Percentiles rank a stretch among this genome's conserved stretches.
phyloP scores from a whole-genome alignment of 306 rosid species.

The Alnus rubra region DNA sequence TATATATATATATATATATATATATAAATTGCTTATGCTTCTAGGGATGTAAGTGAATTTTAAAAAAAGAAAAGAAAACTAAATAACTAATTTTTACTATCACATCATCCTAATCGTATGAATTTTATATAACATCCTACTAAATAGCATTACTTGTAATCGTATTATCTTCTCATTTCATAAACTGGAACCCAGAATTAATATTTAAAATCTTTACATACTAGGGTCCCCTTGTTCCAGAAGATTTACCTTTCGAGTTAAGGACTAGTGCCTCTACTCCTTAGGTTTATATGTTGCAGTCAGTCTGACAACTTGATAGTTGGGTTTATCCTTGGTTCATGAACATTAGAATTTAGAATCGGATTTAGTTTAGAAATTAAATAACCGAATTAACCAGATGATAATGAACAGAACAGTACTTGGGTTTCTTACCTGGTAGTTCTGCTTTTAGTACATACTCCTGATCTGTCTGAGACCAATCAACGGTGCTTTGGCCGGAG shows the following conservation, averaged over 20 bases:
- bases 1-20: too few relatives aligned
- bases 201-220: slow-evolving; percentile 5
- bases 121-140: too few relatives aligned
- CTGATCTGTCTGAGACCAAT: slow-evolving; percentile 73
- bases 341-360: slow-evolving; percentile 18
- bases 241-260: slow-evolving; percentile 28
- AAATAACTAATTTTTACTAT: too few relatives aligned
- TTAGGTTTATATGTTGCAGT: slow-evolving; percentile 14
- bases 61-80: too few relatives aligned
- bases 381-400: neutral
- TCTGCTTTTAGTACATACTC: slow-evolving; percentile 77
- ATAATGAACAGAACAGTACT: neutral
- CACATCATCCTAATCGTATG: too few relatives aligned
- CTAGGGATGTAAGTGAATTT: too few relatives aligned
- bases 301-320: slow-evolving; percentile 25
- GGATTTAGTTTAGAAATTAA: slow-evolving; percentile 13
- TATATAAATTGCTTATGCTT: too few relatives aligned
- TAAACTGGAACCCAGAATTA: slow-evolving; percentile 7
- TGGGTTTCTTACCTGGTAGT: slow-evolving; percentile 56
- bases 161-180: slow-evolving; percentile 8
- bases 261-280: slow-evolving; percentile 31
- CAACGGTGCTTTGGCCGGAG: slow-evolving; percentile 56
- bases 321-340: slow-evolving; percentile 29
- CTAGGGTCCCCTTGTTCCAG: slow-evolving; percentile 20
- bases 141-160: neutral